These are phyloP conservation scores for Tothia fuscella DNA, from an alignment of 2,329 filamentous ascomycete species.

Conservation along the genomic window DNA sequence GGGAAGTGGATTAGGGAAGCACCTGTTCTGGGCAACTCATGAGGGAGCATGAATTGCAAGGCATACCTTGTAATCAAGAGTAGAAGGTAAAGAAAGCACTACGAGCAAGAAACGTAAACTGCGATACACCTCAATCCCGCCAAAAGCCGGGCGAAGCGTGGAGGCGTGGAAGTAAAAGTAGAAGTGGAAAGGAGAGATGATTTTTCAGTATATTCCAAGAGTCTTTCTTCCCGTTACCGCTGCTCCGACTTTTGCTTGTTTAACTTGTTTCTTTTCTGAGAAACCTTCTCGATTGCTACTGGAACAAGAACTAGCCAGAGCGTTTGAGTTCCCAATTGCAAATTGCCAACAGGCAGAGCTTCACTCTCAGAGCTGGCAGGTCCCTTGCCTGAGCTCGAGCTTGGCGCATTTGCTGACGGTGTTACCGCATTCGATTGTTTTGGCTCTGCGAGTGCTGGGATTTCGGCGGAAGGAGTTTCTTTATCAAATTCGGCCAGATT, in stretches of 20 bases:
- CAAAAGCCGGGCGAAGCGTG: too few species aligned
- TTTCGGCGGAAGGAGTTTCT: not conserved
- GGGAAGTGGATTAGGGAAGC: conserved; percentile 10
- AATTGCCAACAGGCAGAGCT: not conserved
- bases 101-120: too few species aligned
- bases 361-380: not conserved
- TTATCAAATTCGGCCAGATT: not conserved
- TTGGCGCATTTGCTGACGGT: not conserved
- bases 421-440: not conserved
- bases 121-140: too few species aligned
- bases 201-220: too few species aligned
- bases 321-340: not conserved
- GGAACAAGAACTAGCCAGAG: not conserved
- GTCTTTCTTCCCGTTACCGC: too few species aligned
- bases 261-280: not conserved
- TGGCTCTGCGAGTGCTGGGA: not conserved
- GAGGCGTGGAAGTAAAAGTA: too few species aligned
- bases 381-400: not conserved
- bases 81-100: too few species aligned
- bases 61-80: too few species aligned
- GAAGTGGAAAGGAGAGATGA: too few species aligned
- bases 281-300: not conserved
- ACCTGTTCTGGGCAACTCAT: conserved; percentile 15
- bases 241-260: not conserved
- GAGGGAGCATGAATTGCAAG: not conserved